Evolutionary conservation across 345 rosid genomes (phyloP), one percentile per base, ranked within the genome.

Genomic region (Trapa bicornis): DNA sequence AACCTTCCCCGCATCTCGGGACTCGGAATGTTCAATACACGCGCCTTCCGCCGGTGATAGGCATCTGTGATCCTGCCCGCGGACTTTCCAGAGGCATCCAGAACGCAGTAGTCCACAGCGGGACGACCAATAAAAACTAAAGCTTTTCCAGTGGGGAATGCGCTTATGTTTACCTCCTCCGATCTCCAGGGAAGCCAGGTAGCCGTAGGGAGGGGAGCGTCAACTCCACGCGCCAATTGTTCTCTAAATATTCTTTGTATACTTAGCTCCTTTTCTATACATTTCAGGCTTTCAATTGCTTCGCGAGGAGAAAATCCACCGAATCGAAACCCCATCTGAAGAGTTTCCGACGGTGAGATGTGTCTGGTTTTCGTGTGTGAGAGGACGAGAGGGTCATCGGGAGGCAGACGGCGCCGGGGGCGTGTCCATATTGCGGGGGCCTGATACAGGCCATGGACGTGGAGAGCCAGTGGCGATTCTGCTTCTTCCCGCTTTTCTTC

Each of bases 341-440:
- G 29, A 22, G 35, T 22, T 22, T 7, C 14, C 11, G 47, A 33
- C 15, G 8, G 6, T 33, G 67, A 48, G 68, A 93, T 90, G 98
- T 93, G 96, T 67, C 72, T 93, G 77, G 96, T 93, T 75, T 93
- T 87, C 67, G 96, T 90, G 39, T 90, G 98, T 64, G 98, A 93
- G 81, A 89, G 72, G 96, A 90, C 68, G 97, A 88, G 81, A 76
- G 80, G 75, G 98, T 90, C 68, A 62, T 81, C 37, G 83, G 76
- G 29, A 84, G 92, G 65, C 94, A 93, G 60, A 74, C 79, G 29
- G 98, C 96, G 47, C 86, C 92, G 2, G 97, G 97, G 32, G 81
- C 86, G 1, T 93, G 98, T 66, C 98, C 98, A 0, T 90, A 85
- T 79, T 93, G 98, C 64, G 98, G 97, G 6, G 97, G 98, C 58